A percentile compares a stretch with the other conserved stretches of the same genome.
Conservation (phyloP, 352 stramenopile species). For the Pythium pyrilobum region DNA sequence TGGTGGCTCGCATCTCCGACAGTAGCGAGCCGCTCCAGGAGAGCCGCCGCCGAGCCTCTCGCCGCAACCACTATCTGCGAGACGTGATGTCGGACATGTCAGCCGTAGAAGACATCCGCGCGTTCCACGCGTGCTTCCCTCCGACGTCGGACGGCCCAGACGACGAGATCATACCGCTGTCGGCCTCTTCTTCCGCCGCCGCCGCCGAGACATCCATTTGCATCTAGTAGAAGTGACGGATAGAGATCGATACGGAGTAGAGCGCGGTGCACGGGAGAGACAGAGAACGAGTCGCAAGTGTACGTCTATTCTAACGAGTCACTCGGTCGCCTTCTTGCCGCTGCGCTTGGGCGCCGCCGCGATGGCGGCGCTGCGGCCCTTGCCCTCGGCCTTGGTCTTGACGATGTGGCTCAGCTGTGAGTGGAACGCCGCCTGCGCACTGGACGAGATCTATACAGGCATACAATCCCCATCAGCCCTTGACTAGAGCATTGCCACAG, state of each 20-base stretch:
- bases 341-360: slow-evolving; percentile 24
- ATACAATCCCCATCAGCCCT: background rate
- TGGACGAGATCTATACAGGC: slow-evolving; percentile 40
- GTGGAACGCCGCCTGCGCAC: slow-evolving; percentile 61
- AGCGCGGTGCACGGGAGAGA: too few species aligned
- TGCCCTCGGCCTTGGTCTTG: slow-evolving; percentile 55
- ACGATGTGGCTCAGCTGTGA: slow-evolving; percentile 60
- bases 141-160: background rate
- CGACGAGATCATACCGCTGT: slow-evolving; percentile 54
- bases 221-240: slow-evolving; percentile 5
- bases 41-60: slow-evolving; percentile 52
- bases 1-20: slow-evolving; percentile 47
- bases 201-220: background rate
- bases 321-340: slow-evolving; percentile 61
- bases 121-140: slow-evolving; percentile 6
- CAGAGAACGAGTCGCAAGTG: too few species aligned
- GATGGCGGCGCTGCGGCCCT: slow-evolving; percentile 20
- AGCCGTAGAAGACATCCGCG: slow-evolving; percentile 41
- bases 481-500: background rate
- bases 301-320: too few species aligned
- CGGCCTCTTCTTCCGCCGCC: slow-evolving; percentile 15
- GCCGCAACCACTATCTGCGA: slow-evolving; percentile 73
- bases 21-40: slow-evolving; percentile 45
- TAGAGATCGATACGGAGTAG: too few species aligned
- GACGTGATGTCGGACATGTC: slow-evolving; percentile 69